Conservation (phyloP, 2,329 filamentous ascomycete species). For the Metarhizium album region DNA sequence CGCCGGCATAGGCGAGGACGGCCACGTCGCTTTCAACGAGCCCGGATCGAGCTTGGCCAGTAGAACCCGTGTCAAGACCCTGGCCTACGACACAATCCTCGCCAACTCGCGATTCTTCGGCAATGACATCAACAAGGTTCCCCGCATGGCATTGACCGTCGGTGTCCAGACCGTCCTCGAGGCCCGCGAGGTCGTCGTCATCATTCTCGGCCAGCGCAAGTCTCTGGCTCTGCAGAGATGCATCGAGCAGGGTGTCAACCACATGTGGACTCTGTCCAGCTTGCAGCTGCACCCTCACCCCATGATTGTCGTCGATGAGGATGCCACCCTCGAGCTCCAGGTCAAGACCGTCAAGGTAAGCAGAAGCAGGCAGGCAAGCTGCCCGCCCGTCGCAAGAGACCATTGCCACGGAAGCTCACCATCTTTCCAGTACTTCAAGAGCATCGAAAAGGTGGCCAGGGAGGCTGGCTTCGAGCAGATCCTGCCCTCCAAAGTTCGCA, state of each 20-base stretch:
- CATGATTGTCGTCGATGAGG: constrained; percentile 75
- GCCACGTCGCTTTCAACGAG: constrained; percentile 87
- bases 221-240: constrained; percentile 68
- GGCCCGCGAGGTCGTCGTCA: constrained; percentile 69
- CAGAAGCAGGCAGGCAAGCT: background rate
- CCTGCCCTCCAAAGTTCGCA: constrained; percentile 44
- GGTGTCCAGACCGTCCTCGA: constrained; percentile 77
- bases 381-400: background rate
- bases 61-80: constrained; percentile 73
- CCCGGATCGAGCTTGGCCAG: constrained; percentile 69
- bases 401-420: constrained; percentile 1
- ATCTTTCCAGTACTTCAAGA: constrained; percentile 51
- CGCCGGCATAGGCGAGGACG: constrained; percentile 75
- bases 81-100: constrained; percentile 77
- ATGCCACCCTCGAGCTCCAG: constrained; percentile 61
- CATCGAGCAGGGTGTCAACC: constrained; percentile 72
- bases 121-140: constrained; percentile 62
- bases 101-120: constrained; percentile 80
- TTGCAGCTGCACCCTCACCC: constrained; percentile 73
- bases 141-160: constrained; percentile 73
- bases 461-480: constrained; percentile 48
- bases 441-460: constrained; percentile 53
- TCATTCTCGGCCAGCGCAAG: constrained; percentile 75
- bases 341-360: constrained; percentile 60
- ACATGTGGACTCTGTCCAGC: constrained; percentile 82